Percentiles rank a stretch among this genome's conserved stretches.
Conservation (phyloP, 306 rosid genomes). For the Astragalus membranaceus region DNA sequence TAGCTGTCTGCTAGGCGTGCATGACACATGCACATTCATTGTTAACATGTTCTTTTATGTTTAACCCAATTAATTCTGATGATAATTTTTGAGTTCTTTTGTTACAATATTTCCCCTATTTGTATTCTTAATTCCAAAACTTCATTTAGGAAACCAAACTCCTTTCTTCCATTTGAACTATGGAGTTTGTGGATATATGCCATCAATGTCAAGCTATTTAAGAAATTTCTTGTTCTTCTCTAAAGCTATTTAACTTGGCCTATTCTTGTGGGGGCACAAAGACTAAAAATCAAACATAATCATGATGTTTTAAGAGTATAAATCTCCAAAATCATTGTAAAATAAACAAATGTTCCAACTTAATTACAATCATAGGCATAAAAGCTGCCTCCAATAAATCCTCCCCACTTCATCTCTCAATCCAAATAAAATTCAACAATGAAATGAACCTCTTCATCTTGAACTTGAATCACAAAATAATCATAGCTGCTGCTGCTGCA, state of each 20-base stretch:
- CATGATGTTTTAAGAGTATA: not conserved
- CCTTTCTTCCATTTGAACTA: too few species aligned
- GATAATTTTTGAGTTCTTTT: not conserved
- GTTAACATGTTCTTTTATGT: conserved; percentile 7
- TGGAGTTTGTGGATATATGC: too few species aligned
- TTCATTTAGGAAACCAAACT: too few species aligned
- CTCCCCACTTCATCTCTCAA: conserved; percentile 24
- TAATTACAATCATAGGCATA: conserved; percentile 28
- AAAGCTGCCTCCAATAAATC: conserved; percentile 17
- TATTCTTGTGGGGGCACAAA: not conserved
- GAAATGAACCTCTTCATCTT: conserved; percentile 11
- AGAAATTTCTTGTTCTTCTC: not conserved
- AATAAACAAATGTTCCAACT: conserved; percentile 24
- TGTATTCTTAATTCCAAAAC: not conserved
- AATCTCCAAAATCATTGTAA: conserved; percentile 6
- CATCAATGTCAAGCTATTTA: not conserved
- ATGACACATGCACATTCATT: conserved; percentile 16
- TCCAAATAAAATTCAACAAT: not conserved
- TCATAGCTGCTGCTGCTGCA: not conserved
- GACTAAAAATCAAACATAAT: not conserved
- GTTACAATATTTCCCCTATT: not conserved
- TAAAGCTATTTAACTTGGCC: not conserved
- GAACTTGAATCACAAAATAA: conserved; percentile 14
- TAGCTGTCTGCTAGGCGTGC: conserved; percentile 22
- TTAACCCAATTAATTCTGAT: conserved; percentile 12